Conservation (phyloP, 23 red algal genomes). For the Gracilaria caudata region DNA sequence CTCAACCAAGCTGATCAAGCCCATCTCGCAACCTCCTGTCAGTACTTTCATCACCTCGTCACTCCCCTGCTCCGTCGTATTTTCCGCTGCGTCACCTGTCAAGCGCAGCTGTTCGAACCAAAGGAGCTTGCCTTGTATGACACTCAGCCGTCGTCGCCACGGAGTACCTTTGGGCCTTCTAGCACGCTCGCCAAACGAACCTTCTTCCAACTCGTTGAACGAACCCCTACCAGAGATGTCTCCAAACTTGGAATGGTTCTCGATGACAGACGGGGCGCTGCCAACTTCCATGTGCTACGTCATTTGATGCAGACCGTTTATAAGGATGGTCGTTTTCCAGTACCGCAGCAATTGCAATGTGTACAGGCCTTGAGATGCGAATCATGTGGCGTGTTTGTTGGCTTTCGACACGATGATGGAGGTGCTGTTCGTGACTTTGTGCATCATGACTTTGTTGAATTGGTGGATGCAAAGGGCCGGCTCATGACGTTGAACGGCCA, state of each 20-base stretch:
- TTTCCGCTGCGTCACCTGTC: slow-evolving; percentile 62
- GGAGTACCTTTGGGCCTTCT: slow-evolving; percentile 23
- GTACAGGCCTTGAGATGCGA: slow-evolving; percentile 57
- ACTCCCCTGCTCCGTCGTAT: slow-evolving; percentile 32
- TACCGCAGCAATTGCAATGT: slow-evolving; percentile 50
- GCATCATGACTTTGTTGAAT: slow-evolving; percentile 57
- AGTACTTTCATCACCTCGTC: slow-evolving; percentile 37
- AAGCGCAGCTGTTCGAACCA: slow-evolving; percentile 50
- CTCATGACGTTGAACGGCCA: slow-evolving; percentile 32
- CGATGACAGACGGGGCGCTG: slow-evolving; percentile 33
- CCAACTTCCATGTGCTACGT: slow-evolving; percentile 58
- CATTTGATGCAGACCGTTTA: slow-evolving; percentile 62
- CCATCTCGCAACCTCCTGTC: slow-evolving; percentile 55
- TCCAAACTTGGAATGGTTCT: slow-evolving; percentile 6
- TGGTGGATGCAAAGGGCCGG: slow-evolving; percentile 25
- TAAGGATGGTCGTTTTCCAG: slow-evolving; percentile 46
- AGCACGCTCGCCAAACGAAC: slow-evolving; percentile 30
- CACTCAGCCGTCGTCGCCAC: not conserved
- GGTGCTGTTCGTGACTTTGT: slow-evolving; percentile 25
- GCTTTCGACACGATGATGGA: slow-evolving; percentile 46
- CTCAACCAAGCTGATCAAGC: slow-evolving; percentile 53
- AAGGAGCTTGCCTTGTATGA: slow-evolving; percentile 47
- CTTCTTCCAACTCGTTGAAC: slow-evolving; percentile 45
- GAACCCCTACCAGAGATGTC: not conserved
- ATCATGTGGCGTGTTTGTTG: slow-evolving; percentile 59